Evolutionary conservation across 176 grass and related monocot genomes (phyloP), one percentile per base, ranked within the genome.

Genomic region (Paspalum notatum): DNA sequence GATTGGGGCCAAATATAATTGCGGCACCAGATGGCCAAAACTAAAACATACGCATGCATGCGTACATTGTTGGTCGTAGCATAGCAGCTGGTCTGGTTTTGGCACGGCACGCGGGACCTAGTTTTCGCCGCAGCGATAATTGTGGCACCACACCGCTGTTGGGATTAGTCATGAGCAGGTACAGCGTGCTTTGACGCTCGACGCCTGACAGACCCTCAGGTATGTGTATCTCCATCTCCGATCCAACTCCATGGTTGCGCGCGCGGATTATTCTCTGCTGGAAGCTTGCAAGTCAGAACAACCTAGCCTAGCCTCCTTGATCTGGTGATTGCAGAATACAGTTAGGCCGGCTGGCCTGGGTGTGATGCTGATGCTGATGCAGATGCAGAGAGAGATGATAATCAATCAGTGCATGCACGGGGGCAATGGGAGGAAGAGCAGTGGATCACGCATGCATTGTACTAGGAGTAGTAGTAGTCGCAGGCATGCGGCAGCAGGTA

Each of bases 221-320:
- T n/a, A 43, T 58, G 1, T 17, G 6, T 55, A 44, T 37, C 12
- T 62, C 59, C 25, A 27, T 37, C 25, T 42, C 42, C n/a, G n/a
- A n/a, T 43, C 22, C 24, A 55, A 16, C 15, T 14, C 9, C 64
- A 6, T 66, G 42, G 10, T 3, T n/a, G n/a, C 41, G 52, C 18
- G 54, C 40, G 71, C 44, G 54, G 46, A 49, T 32, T 32, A 7
- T 39, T 61, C 41, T 60, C 52, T 61, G 24, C 38, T 42, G 21
- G 76, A 52, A 64, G 0, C 67, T 72, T 82, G 55, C 52, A 82
- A 82, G 80, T 11, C 59, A 62, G 55, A 26, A 16, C 43, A 50
- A 50, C 12, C 58, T 43, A n/a, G n/a, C n/a, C n/a, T n/a, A n/a
- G n/a, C 46, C 9, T 24, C 26, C 1, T 48, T 3, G 66, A 18